Conservation (phyloP, 2,329 filamentous ascomycete species). For the Fusarium luffae region DNA sequence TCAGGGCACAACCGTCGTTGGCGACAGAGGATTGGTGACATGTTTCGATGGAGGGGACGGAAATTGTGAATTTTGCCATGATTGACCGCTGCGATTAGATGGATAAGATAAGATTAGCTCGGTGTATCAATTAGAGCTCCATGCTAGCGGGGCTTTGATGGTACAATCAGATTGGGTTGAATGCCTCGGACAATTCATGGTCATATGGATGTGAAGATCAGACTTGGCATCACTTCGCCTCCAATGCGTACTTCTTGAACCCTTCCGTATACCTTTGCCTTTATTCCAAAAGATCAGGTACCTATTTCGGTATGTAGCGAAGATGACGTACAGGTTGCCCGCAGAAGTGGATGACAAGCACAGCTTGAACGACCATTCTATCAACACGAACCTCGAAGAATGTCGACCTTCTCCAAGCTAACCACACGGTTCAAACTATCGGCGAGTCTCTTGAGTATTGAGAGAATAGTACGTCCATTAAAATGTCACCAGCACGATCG, state of each 20-base stretch:
- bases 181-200: neutral
- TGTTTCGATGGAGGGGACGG: neutral
- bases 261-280: neutral
- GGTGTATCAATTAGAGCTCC: neutral
- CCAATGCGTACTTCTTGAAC: neutral
- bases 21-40: neutral
- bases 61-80: conserved; percentile 40
- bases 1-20: neutral
- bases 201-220: neutral
- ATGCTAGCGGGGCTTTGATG: neutral
- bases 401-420: neutral
- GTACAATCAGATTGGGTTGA: neutral
- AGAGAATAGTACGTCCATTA: neutral
- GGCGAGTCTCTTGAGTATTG: neutral
- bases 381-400: neutral
- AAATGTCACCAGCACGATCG: neutral
- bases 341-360: no score
- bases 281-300: neutral
- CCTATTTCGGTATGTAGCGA: neutral
- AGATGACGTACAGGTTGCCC: neutral
- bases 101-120: conserved; percentile 20
- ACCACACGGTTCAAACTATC: neutral
- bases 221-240: neutral
- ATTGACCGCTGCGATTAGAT: conserved; percentile 37
- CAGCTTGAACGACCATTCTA: no score